Base-by-base conservation (phyloP, 192 early-diverging fungal species). In the Dissophora ornata region DNA sequence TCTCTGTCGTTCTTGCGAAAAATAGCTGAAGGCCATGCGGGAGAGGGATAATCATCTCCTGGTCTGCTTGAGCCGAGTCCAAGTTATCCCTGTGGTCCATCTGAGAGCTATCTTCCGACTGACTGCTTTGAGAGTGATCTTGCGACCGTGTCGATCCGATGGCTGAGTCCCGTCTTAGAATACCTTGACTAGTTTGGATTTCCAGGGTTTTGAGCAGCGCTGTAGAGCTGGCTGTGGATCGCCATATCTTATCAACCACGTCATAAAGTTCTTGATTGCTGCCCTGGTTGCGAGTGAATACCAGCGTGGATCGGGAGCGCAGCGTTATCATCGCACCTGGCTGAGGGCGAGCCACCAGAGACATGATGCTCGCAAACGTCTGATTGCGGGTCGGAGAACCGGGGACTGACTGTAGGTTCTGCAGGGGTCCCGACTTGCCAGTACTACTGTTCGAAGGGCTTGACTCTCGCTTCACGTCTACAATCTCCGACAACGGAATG, bases 191-290 rank as follows among this genome's bases (percentile, higher is more conserved):
- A 9, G 57, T 54, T 24, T 62, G 73, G 36, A 62, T 62, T n/a
- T 77, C 65, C 8, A 77, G 45, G 1, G 58, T 33, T 19, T 67
- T 66, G 1, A 77, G 46, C 22, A 77, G 38, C 2, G 64, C 33
- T 0, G 65, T 62, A 1, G 65, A 67, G 21, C 33, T 25, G 12
- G 50, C 30, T 4, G 45, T 25, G 19, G 52, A 16, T 12, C 32
- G 49, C 4, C 53, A 22, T 8, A 41, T 42, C 19, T 56, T 49
- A 4, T 62, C 38, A 16, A 77, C 47, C 21, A 36, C 18, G 6
- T 77, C 73, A 28, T 32, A 77, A 4, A 77, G 45, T 9, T 67
- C 73, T 22, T 67, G 65, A 38, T 67, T 67, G 4, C 49, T 32
- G 9, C 64, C 63, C 2, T 62, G 42, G 4, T 16, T 26, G 3